phyloP scores from a whole-genome alignment of 768 basidiomycete species.

The Grammothele lineata region DNA sequence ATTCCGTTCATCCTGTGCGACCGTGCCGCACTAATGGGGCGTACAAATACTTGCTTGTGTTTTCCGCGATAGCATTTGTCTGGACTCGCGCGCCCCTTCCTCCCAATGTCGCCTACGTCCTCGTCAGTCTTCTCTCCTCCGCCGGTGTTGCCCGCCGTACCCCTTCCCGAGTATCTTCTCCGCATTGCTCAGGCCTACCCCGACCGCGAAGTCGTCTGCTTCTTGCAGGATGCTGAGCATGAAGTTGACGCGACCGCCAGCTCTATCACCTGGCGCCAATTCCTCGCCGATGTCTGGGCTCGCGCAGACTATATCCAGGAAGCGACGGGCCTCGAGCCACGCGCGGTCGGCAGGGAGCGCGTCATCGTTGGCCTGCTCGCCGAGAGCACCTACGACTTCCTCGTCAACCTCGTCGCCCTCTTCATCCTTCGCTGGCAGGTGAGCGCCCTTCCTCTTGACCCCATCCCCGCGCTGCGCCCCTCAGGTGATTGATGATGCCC shows the following conservation, averaged over 20 bases:
- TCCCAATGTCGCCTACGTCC: too few species aligned
- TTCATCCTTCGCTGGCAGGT: constrained; percentile 1
- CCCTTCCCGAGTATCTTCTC: too few species aligned
- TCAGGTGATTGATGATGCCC: background rate
- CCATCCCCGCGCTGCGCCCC: background rate
- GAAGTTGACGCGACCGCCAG: background rate
- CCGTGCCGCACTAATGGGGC: too few species aligned
- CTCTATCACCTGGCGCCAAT: background rate
- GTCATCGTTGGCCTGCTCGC: background rate
- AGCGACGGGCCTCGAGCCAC: background rate
- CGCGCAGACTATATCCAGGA: background rate
- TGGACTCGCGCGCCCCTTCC: too few species aligned
- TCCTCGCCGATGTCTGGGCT: background rate
- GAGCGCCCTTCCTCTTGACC: background rate
- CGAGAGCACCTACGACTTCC: background rate
- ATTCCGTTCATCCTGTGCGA: too few species aligned
- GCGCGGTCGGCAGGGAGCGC: background rate
- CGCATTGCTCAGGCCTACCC: too few species aligned
- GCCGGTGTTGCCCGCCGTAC: too few species aligned
- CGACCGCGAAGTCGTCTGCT: too few species aligned
- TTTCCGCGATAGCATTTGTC: too few species aligned
- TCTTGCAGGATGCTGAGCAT: background rate
- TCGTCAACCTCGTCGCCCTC: too few species aligned
- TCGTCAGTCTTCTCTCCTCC: too few species aligned
- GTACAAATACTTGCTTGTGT: too few species aligned